Percentiles rank a stretch among this genome's conserved stretches.
Conservation (phyloP, 129 eudicot species). For the Helianthus annuus region HanXRQr2.0-SUNRISE NC_035446.2:144618699-144619198, state of each 20-base stretch:
- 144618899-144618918: neutral
- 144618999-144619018: neutral
- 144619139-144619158: no score
- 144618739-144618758: neutral
- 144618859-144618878: conserved; percentile 10
- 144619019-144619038: neutral
- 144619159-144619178: no score
- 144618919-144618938: no score
- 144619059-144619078: no score
- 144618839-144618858: conserved; percentile 17
- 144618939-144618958: neutral
- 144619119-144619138: no score
- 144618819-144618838: neutral
- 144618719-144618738: neutral
- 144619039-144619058: no score
- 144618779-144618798: neutral
- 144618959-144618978: neutral
- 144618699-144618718: neutral
- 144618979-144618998: no score
- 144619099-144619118: no score
- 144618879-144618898: neutral
- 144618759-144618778: neutral
- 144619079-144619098: no score
- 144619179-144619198: no score
- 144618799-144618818: conserved; percentile 9